Conservation (phyloP, 2,329 filamentous ascomycete species). For the Aspergillus tubingensis region DNA sequence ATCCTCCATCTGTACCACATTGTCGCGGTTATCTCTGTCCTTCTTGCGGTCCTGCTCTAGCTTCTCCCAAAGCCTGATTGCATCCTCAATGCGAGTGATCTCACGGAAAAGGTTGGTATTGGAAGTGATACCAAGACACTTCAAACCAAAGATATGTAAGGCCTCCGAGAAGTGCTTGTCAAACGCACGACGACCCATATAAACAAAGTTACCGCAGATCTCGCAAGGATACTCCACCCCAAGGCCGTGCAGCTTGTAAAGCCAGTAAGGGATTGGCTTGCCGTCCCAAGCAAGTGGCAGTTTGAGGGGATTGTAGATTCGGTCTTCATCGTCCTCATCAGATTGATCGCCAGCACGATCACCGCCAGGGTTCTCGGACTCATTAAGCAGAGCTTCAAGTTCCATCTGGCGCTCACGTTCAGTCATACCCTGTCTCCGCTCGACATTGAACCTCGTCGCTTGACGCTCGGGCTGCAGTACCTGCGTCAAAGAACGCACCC, state of each 20-base stretch:
- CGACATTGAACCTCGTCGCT: slow-evolving; percentile 91
- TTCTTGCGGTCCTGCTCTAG: slow-evolving; percentile 82
- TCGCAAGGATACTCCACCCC: slow-evolving; percentile 95
- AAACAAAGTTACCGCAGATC: slow-evolving; percentile 97
- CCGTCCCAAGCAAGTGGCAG: slow-evolving; percentile 96
- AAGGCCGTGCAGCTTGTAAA: slow-evolving; percentile 93
- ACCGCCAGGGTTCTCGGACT: slow-evolving; percentile 47
- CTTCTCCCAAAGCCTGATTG: slow-evolving; percentile 87
- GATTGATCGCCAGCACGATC: slow-evolving; percentile 59
- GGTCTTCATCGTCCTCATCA: slow-evolving; percentile 77
- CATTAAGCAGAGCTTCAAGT: slow-evolving; percentile 78
- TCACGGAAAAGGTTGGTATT: slow-evolving; percentile 90
- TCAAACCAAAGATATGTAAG: slow-evolving; percentile 87
- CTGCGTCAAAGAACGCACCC: slow-evolving; percentile 75
- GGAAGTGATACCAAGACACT: slow-evolving; percentile 83
- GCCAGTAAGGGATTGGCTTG: slow-evolving; percentile 98
- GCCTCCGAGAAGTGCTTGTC: slow-evolving; percentile 99
- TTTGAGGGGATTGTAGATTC: slow-evolving; percentile 95
- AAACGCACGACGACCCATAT: slow-evolving; percentile 93
- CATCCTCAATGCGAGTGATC: slow-evolving; percentile 89
- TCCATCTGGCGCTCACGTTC: slow-evolving; percentile 94
- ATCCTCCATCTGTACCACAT: slow-evolving; percentile 97
- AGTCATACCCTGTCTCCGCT: slow-evolving; percentile 96
- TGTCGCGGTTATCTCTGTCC: slow-evolving; percentile 73
- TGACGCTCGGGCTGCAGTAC: slow-evolving; percentile 84